Conservation (phyloP, 179 eudicot genomes). For the Nepenthes alata region DNA sequence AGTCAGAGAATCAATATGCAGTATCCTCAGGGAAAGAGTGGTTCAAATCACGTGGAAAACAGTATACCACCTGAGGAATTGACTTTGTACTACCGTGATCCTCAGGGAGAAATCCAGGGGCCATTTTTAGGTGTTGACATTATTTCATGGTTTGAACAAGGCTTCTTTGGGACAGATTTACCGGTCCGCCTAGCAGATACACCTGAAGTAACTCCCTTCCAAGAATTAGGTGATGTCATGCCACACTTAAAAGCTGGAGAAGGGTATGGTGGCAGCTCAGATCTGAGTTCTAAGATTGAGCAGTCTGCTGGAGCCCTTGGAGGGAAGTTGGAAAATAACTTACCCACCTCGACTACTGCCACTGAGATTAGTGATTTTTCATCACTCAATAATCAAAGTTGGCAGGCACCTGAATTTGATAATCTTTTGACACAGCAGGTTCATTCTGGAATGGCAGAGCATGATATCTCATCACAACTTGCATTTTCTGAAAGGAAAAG, state of each 20-base stretch:
- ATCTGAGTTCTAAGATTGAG: constrained; percentile 10
- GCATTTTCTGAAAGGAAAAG: constrained; percentile 25
- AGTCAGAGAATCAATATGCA: constrained; percentile 23
- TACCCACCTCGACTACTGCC: constrained; percentile 7
- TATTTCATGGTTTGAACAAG: constrained; percentile 91
- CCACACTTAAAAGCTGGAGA: constrained; percentile 48
- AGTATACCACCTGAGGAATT: constrained; percentile 54
- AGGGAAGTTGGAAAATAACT: constrained; percentile 18
- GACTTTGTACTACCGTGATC: constrained; percentile 64
- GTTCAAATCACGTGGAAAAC: constrained; percentile 21
- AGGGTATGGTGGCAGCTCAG: constrained; percentile 17
- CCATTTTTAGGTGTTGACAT: constrained; percentile 91
- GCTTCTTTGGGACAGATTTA: constrained; percentile 74
- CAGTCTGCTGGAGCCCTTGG: constrained; percentile 20
- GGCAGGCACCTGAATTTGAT: constrained; percentile 41
- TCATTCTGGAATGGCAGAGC: constrained; percentile 25
- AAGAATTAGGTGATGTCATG: constrained; percentile 67
- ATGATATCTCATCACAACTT: constrained; percentile 25
- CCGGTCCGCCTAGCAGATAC: constrained; percentile 76
- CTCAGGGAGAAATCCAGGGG: constrained; percentile 89
- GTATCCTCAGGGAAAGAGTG: constrained; percentile 21
- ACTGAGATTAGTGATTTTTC: constrained; percentile 27
- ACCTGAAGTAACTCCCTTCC: constrained; percentile 54
- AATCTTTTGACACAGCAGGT: constrained; percentile 22
- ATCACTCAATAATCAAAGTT: constrained; percentile 24